Conservation (phyloP, 805 yeast species). For the Candida pini region DNA sequence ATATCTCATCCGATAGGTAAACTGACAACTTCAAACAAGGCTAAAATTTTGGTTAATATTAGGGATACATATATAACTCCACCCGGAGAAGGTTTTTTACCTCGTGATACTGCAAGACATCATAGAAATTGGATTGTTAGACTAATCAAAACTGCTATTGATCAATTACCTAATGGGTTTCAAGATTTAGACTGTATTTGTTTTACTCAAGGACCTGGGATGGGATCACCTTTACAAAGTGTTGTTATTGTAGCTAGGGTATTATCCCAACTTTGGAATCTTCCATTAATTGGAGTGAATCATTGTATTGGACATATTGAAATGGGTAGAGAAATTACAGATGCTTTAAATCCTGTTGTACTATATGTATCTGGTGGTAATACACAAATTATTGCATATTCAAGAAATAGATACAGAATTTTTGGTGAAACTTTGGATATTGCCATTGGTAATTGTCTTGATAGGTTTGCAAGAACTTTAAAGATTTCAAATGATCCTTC, state of each 20-base stretch:
- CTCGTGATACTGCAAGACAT: slow-evolving; percentile 94
- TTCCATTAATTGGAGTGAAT: slow-evolving; percentile 90
- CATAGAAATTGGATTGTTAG: slow-evolving; percentile 93
- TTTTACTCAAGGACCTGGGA: slow-evolving; percentile 98
- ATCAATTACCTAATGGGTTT: slow-evolving; percentile 48
- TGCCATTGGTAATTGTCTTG: slow-evolving; percentile 96
- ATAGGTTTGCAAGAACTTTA: slow-evolving; percentile 89
- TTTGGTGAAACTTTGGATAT: slow-evolving; percentile 98
- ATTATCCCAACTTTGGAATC: slow-evolving; percentile 66
- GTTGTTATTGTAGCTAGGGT: slow-evolving; percentile 93
- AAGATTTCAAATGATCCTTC: slow-evolving; percentile 89
- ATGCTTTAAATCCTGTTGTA: slow-evolving; percentile 97
- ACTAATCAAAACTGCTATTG: slow-evolving; percentile 58
- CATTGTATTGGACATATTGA: slow-evolving; percentile 98
- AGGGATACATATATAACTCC: slow-evolving; percentile 95
- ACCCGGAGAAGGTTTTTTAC: slow-evolving; percentile 96
- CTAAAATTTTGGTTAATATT: slow-evolving; percentile 78
- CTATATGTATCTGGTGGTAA: slow-evolving; percentile 97
- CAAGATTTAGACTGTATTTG: slow-evolving; percentile 71
- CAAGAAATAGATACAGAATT: slow-evolving; percentile 89
- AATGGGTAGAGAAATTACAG: slow-evolving; percentile 98
- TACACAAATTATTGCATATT: slow-evolving; percentile 96
- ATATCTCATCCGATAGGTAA: slow-evolving; percentile 68
- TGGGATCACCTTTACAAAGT: slow-evolving; percentile 97
- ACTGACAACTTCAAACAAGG: slow-evolving; percentile 50